Percentiles rank a stretch among this genome's conserved stretches.
phyloP scores from a whole-genome alignment of 768 basidiomycete species.

The Boletus sp. region DNA sequence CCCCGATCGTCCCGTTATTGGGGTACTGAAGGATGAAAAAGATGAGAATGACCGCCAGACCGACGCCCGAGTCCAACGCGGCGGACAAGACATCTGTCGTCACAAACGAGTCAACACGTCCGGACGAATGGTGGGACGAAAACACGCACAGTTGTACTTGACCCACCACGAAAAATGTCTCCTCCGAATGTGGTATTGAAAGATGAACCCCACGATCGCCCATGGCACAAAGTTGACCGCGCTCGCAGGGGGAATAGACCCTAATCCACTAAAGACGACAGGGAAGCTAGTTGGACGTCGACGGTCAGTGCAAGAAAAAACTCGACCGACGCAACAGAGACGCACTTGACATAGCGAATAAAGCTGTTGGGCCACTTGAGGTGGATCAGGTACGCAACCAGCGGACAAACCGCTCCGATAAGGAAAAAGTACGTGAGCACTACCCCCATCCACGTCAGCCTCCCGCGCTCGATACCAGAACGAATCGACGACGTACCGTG shows the following conservation, averaged over 20 bases:
- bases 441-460: slow-evolving; percentile 5
- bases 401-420: slow-evolving; percentile 62
- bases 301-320: neutral
- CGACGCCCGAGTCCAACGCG: slow-evolving; percentile 69
- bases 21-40: slow-evolving; percentile 71
- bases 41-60: slow-evolving; percentile 51
- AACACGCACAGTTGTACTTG: slow-evolving; percentile 44
- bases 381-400: slow-evolving; percentile 51
- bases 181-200: slow-evolving; percentile 60
- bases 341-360: slow-evolving; percentile 63
- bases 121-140: neutral
- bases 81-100: slow-evolving; percentile 61
- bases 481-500: slow-evolving; percentile 32
- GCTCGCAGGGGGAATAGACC: slow-evolving; percentile 59
- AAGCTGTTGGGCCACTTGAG: slow-evolving; percentile 62
- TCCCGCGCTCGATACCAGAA: neutral
- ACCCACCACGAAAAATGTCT: slow-evolving; percentile 67
- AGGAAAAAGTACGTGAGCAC: slow-evolving; percentile 76
- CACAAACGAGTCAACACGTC: slow-evolving; percentile 14
- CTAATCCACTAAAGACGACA: slow-evolving; percentile 45
- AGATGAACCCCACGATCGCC: slow-evolving; percentile 63
- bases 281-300: slow-evolving; percentile 34
- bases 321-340: slow-evolving; percentile 1
- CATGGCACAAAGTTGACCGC: slow-evolving; percentile 68
- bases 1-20: slow-evolving; percentile 55